Evolutionary conservation across 495 filamentous ascomycete species (phyloP).

Genomic region (Darksidea phi): DNA sequence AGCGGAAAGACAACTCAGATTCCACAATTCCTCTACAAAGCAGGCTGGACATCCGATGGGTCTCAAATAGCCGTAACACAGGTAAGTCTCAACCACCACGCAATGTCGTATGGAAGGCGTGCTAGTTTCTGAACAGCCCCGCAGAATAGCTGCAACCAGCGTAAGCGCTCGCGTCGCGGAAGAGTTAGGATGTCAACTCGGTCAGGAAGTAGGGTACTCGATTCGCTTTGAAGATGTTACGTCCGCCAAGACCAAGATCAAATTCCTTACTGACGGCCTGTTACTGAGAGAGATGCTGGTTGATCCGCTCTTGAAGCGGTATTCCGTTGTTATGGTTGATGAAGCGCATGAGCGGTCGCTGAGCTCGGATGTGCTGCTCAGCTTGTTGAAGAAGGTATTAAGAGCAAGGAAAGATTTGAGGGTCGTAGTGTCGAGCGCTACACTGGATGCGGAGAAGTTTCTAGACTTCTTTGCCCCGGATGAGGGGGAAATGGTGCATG

Average conservation of each 20-base stretch:
- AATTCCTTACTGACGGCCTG: conserved; percentile 95
- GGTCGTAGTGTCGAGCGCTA: conserved; percentile 92
- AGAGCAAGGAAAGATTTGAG: conserved; percentile 79
- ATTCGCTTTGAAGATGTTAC: conserved; percentile 96
- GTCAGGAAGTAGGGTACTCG: conserved; percentile 93
- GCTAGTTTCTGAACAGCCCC: conserved; percentile 65
- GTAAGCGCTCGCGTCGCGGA: conserved; percentile 89
- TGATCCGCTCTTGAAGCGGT: conserved; percentile 86
- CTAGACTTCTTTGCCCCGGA: conserved; percentile 70
- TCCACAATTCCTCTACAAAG: conserved; percentile 47
- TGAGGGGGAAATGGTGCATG: conserved; percentile 46
- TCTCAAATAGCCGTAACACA: conserved; percentile 89
- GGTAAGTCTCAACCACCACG: conserved; percentile 53
- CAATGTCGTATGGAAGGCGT: conserved; percentile 19
- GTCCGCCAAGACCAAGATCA: conserved; percentile 83
- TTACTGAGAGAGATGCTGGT: conserved; percentile 91
- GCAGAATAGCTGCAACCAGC: conserved; percentile 88
- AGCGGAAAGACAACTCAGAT: conserved; percentile 53
- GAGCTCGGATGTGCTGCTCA: conserved; percentile 89
- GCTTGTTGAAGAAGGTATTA: conserved; percentile 90
- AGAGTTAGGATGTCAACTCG: conserved; percentile 85
- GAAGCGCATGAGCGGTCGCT: conserved; percentile 96
- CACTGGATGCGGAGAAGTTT: conserved; percentile 88
- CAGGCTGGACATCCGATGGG: conserved; percentile 83
- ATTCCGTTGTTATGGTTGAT: conserved; percentile 98